Base-by-base conservation (phyloP, 2,329 filamentous ascomycete species). In the Fonsecaea pedrosoi region DNA sequence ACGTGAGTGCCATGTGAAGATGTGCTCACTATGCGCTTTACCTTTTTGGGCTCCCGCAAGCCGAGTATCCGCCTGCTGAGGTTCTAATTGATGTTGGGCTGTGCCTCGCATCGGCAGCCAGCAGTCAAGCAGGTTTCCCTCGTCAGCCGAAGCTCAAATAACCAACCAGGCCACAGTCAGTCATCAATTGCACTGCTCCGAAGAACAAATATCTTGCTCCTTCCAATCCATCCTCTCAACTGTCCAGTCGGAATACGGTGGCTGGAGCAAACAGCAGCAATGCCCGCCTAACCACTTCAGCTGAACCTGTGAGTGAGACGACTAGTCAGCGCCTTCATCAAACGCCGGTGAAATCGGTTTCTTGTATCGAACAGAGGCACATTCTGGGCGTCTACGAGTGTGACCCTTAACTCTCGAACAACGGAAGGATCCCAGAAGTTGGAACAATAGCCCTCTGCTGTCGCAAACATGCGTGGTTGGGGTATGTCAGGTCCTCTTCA, bases 391-490 rank as follows among this genome's bases (percentile, higher is more conserved):
- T 50, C 45, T 9, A 13, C 18, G 45, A 10, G 45, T 50, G 45
- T 3, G 12, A 25, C 8, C 8, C 8, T 25, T 21, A 3, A 2
- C 25, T 25, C 45, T 10, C 45, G 12, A 50, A 10, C 7, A 50
- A 25, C 18, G 1, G 7, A 25, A 25, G 45, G 25, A 25, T 25
- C 45, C 4, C 45, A 25, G 21, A 21, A 50, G 45, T 25, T 2
- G 9, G n/a, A 53, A 45, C 15, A 54, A 25, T 55, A 54, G 55
- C 12, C 40, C n/a, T 25, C 25, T 25, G 21, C 18, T 10, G 7
- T 50, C 45, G 54, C 57, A 65, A 64, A 48, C 35, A 70, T 70
- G 69, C 54, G 55, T 60, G 69, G 70, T 42, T 70, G 68, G 68
- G 70, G 70, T 71, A 64, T 15, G 69, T 62, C 32, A 12, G 34